Evolutionary conservation across 805 yeast species (phyloP).

Genomic region (Ogataea methylovora): DNA sequence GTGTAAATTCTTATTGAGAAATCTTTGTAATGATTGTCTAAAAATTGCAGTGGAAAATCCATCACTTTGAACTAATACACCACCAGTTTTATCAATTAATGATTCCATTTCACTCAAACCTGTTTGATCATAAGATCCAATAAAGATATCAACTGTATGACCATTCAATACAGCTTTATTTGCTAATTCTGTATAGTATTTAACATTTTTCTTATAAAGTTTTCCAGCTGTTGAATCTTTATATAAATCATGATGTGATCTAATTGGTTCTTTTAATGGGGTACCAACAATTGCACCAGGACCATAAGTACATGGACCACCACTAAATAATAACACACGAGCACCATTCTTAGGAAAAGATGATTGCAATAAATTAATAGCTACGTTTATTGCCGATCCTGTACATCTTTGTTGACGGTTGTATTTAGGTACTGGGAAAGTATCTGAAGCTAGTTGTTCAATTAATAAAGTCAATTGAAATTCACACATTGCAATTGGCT

Average conservation of each 20-base stretch:
- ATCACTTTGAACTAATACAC: constrained; percentile 54
- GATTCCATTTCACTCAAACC: constrained; percentile 63
- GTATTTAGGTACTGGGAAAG: constrained; percentile 37
- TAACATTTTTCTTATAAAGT: constrained; percentile 34
- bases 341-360: constrained; percentile 44
- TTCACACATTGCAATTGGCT: constrained; percentile 41
- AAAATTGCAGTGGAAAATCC: constrained; percentile 61
- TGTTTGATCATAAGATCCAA: constrained; percentile 64
- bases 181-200: constrained; percentile 45
- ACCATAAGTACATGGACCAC: constrained; percentile 61
- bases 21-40: constrained; percentile 53
- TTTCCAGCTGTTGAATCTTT: constrained; percentile 33
- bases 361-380: constrained; percentile 28
- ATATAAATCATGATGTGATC: constrained; percentile 58
- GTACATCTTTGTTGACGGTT: constrained; percentile 48
- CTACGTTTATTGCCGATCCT: constrained; percentile 51
- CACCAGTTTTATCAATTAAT: constrained; percentile 52
- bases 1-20: constrained; percentile 31
- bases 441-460: constrained; percentile 40
- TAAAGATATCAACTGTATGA: constrained; percentile 47
- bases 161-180: constrained; percentile 40
- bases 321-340: constrained; percentile 45
- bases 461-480: constrained; percentile 41
- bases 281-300: constrained; percentile 55
- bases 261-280: constrained; percentile 51